Evolutionary conservation across 2,329 filamentous ascomycete species (phyloP), one percentile per base, ranked within the genome.

Genomic region (Fusarium secorum): DNA sequence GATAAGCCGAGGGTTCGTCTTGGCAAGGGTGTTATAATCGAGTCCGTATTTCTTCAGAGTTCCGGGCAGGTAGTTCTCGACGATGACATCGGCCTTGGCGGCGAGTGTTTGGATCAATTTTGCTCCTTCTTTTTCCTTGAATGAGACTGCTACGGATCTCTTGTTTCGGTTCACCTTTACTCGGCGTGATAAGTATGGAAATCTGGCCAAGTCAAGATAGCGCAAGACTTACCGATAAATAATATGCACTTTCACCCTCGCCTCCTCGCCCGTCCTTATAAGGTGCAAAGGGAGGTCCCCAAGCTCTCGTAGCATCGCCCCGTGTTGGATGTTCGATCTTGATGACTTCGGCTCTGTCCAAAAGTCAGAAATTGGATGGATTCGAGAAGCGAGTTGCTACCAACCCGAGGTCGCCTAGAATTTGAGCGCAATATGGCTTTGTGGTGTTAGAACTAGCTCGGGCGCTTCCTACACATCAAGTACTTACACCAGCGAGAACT

Each of bases 371-470:
- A 18, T 48, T 7, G 7, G 5, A 10, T 14, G 7, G 4, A 14
- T 22, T 32, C 0, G 4, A 22, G 11, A 18, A 18, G 7, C 15
- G 5, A 32, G 15, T 22, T 14, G 20, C 20, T 22, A 22, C 45
- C 2, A 32, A 48, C 45, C 45, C 45, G 1, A 98, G 86, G 80
- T 99, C 96, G 60, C 95, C 95, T 6, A 99, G 83, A 44, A 98
- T 97, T 79, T 99, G 96, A 28, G 96, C 98, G 76, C 94, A 97
- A 78, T 98, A 98, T 71, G 95, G 95, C 93, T 59, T 18, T 97
- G 0, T 2, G 15, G 0, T 14, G 8, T 48, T 4, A 48, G n/a
- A 11, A 2, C 2, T 5, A 5, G 20, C 45, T 22, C 11, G 7
- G 3, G 7, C 3, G 3, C 0, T 4, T 1, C 0, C 3, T 7